Conservation (phyloP, 192 early-diverging fungal species). For the Entomortierella chlamydospora region DNA sequence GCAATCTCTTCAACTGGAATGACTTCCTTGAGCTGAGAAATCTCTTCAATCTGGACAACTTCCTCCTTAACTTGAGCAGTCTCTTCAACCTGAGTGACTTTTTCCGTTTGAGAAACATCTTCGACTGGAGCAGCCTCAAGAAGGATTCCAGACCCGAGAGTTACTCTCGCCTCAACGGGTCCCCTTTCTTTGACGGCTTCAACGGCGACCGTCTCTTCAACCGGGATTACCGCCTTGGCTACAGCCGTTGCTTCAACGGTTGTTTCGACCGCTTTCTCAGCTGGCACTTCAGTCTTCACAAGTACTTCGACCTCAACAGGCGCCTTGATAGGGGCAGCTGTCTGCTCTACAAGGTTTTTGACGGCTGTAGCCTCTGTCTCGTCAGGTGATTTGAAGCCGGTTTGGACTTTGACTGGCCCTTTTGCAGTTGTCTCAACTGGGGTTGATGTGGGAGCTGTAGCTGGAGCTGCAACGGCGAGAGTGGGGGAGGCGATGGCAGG, state of each 20-base stretch:
- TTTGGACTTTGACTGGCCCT: not conserved
- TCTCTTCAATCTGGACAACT: not conserved
- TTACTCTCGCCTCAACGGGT: no score
- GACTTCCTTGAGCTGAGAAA: not conserved
- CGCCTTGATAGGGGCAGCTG: not conserved
- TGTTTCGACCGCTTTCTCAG: not conserved
- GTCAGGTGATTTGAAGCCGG: not conserved
- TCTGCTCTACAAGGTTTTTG: not conserved
- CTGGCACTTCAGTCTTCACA: no score
- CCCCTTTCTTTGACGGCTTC: not conserved
- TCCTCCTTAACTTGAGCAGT: not conserved
- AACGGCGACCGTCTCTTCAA: not conserved
- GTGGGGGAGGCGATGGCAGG: not conserved
- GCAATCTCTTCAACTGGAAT: not conserved
- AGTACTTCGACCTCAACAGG: no score
- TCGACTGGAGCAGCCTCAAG: not conserved
- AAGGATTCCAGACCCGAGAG: no score
- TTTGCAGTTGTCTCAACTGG: not conserved
- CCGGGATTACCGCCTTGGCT: not conserved
- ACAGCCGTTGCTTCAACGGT: not conserved
- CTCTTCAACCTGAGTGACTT: not conserved
- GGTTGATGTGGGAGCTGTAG: not conserved
- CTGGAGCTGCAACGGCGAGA: no score
- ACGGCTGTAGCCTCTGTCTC: not conserved
- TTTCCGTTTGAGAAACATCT: not conserved